phyloP scores from a whole-genome alignment of 495 filamentous ascomycete genomes.

The Aspergillus nidulans region DNA sequence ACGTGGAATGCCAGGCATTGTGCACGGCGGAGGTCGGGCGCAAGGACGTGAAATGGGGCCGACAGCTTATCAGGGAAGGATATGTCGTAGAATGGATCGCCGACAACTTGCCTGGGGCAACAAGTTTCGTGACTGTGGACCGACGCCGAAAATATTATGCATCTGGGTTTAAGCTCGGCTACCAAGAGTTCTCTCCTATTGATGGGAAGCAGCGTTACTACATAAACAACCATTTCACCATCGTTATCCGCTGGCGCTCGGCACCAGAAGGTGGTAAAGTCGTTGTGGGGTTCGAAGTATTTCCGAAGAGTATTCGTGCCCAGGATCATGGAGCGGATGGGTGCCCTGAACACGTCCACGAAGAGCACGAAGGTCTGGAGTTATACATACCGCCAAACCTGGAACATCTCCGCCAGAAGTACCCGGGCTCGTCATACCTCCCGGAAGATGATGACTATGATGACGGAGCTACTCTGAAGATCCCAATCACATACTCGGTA shows the following conservation, averaged over 20 bases:
- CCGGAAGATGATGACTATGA: conserved; percentile 54
- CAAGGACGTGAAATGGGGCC: conserved; percentile 64
- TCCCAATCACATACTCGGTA: conserved; percentile 90
- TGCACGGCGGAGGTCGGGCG: conserved; percentile 64
- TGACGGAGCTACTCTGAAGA: conserved; percentile 65
- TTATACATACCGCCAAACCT: conserved; percentile 61
- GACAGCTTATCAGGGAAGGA: conserved; percentile 71
- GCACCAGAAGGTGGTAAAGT: conserved; percentile 76
- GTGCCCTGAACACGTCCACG: conserved; percentile 63
- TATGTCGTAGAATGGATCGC: conserved; percentile 96
- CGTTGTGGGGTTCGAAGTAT: conserved; percentile 89
- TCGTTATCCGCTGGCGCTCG: conserved; percentile 78
- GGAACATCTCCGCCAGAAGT: conserved; percentile 51
- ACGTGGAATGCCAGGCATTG: conserved; percentile 71
- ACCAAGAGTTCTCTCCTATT: conserved; percentile 59
- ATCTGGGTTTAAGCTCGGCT: conserved; percentile 90
- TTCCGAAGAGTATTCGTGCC: conserved; percentile 75
- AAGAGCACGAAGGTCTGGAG: conserved; percentile 60
- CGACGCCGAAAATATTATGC: conserved; percentile 88
- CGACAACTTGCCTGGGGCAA: conserved; percentile 90
- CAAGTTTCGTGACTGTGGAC: conserved; percentile 88
- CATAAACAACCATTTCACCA: conserved; percentile 88
- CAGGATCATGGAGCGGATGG: conserved; percentile 56
- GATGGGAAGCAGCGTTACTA: conserved; percentile 65
- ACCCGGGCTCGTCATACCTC: conserved; percentile 57